Conservation (phyloP, 805 yeast genomes). For the Debaryomyces prosopidis region DNA sequence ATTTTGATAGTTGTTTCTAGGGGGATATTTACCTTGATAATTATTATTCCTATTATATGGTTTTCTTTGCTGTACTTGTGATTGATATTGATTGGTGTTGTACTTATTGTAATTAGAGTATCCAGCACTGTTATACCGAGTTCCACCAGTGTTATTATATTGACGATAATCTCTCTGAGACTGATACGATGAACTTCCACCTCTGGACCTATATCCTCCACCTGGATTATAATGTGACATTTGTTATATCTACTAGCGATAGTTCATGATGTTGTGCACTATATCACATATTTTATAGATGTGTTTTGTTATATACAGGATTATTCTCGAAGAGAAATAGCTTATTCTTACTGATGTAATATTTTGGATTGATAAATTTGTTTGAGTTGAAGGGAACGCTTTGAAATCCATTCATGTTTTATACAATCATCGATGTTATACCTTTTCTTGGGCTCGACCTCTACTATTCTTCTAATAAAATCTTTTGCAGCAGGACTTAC, state of each 20-base stretch:
- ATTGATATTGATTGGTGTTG: background rate
- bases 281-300: background rate
- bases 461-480: slow-evolving; percentile 43
- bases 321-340: background rate
- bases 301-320: background rate
- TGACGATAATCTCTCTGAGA: background rate
- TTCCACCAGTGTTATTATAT: background rate
- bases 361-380: slow-evolving; percentile 31
- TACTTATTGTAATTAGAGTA: background rate
- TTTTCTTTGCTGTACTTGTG: slow-evolving; percentile 4
- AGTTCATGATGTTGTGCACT: too few relatives aligned
- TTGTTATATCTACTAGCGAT: background rate
- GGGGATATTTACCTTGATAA: slow-evolving; percentile 3
- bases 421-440: slow-evolving; percentile 39
- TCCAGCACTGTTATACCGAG: background rate
- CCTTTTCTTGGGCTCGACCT: slow-evolving; percentile 38
- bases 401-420: slow-evolving; percentile 49
- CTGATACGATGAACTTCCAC: background rate
- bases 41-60: slow-evolving; percentile 4
- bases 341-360: background rate
- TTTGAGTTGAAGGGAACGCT: slow-evolving; percentile 34
- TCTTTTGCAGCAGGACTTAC: slow-evolving; percentile 45
- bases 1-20: slow-evolving; percentile 3
- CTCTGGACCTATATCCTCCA: background rate
- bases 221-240: slow-evolving; percentile 1